These are phyloP conservation scores for Solanum lycopersicoides DNA, from an alignment of 257 asterid genomes.

Conservation along the genomic window DNA sequence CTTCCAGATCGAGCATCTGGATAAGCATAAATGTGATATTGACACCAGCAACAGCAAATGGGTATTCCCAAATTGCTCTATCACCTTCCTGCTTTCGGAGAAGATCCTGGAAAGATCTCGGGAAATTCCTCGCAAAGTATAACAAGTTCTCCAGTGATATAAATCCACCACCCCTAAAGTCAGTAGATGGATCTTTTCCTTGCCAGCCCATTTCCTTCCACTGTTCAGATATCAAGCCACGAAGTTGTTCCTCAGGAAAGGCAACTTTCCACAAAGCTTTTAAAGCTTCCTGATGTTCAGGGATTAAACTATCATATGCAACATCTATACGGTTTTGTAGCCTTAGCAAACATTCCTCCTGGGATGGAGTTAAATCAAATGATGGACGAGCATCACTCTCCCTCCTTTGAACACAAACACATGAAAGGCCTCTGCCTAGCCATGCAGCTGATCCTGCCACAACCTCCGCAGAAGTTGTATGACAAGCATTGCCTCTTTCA, in stretches of 20 bases:
- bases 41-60: slow-evolving; percentile 99
- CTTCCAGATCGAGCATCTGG: slow-evolving; percentile 99
- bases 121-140: slow-evolving; percentile 79
- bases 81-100: slow-evolving; percentile 95
- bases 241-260: slow-evolving; percentile 76
- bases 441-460: slow-evolving; percentile 99
- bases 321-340: slow-evolving; percentile 81
- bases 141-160: slow-evolving; percentile 91
- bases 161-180: slow-evolving; percentile 98
- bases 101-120: slow-evolving; percentile 93
- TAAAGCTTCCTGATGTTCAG: slow-evolving; percentile 92
- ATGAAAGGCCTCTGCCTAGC: slow-evolving; percentile 95
- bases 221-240: slow-evolving; percentile 89
- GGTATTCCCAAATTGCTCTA: slow-evolving; percentile 95
- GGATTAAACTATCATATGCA: slow-evolving; percentile 66
- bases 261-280: slow-evolving; percentile 80
- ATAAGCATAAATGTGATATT: slow-evolving; percentile 97
- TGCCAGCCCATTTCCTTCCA: slow-evolving; percentile 99
- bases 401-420: slow-evolving; percentile 94
- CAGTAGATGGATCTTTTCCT: slow-evolving; percentile 99
- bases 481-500: slow-evolving; percentile 73
- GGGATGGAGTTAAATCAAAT: slow-evolving; percentile 81
- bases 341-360: slow-evolving; percentile 89
- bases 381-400: slow-evolving; percentile 92
- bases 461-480: slow-evolving; percentile 76